Evolutionary conservation across 148 eudicot genomes (phyloP).

Genomic region (Persicaria tinctoria): DNA sequence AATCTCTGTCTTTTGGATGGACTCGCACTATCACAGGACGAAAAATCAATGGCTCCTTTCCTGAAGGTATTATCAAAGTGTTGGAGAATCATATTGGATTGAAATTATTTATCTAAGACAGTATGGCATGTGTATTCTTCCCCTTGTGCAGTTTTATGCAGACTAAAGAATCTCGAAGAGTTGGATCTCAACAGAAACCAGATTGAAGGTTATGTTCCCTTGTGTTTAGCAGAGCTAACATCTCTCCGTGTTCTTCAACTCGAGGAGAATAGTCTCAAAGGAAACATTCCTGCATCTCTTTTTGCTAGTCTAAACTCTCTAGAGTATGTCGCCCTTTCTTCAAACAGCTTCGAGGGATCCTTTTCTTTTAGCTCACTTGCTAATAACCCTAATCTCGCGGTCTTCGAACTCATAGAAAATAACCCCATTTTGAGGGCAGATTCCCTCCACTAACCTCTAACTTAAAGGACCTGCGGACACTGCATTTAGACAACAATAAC

Average conservation of each 20-base stretch:
- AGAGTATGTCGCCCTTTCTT: conserved; percentile 19
- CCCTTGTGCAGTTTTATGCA: not conserved
- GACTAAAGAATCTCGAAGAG: conserved; percentile 6
- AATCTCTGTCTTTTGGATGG: not conserved
- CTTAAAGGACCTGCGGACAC: not conserved
- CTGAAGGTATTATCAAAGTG: not conserved
- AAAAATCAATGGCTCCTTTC: not conserved
- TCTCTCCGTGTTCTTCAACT: conserved; percentile 1
- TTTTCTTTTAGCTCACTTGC: conserved; percentile 15
- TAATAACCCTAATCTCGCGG: not conserved
- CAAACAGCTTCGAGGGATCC: conserved; percentile 13
- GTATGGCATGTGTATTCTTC: no score
- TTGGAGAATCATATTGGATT: not conserved
- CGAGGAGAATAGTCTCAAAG: conserved; percentile 3
- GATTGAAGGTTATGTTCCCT: not conserved
- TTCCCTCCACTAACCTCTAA: conserved; percentile 5
- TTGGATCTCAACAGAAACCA: not conserved
- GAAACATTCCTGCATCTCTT: conserved; percentile 11
- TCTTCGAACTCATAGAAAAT: not conserved
- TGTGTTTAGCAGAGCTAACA: conserved; percentile 1
- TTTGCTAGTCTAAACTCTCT: conserved; percentile 14
- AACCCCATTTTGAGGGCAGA: not conserved
- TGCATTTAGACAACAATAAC: conserved; percentile 4
- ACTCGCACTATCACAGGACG: not conserved
- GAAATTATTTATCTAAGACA: not conserved